Evolutionary conservation across 2,329 filamentous ascomycete genomes (phyloP), one percentile per base, ranked within the genome.

Genomic region (Diaporthe sp.): DNA sequence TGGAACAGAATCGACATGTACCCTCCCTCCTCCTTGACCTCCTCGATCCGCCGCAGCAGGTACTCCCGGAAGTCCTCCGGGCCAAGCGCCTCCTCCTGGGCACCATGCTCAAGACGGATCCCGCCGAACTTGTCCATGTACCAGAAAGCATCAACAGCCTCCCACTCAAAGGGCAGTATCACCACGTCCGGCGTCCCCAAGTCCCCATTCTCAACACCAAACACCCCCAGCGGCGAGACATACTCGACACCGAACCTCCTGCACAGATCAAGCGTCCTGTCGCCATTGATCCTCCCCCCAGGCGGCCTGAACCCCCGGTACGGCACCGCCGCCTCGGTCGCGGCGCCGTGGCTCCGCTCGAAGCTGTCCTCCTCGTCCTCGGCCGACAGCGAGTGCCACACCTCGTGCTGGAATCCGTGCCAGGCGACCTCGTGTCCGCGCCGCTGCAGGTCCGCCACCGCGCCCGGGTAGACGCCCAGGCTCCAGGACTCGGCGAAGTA

Each of bases 401-500:
- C 52, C 64, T 82, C 81, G 66, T 82, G 81, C 77, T 82, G 81
- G 57, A 72, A 81, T 4, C 80, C 80, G 58, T 82, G 81, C 81
- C 80, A 82, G 2, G 80, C 81, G 19, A 82, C 75, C 72, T 82
- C 80, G 75, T 82, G 80, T 1, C 80, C 80, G 4, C 73, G 72
- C 2, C 38, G 30, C 2, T 3, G 19, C 5, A 81, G 74, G 4
- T 76, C 74, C 22, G 42, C 38, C 30, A 80, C 77, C 2, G 76
- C 78, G 35, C 28, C 70, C 0, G 78, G 78, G 67, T 82, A 82
- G 28, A 79, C 78, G 17, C 35, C 70, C 8, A 82, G 77, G 61
- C 79, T 81, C 81, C 81, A 82, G 19, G 80, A 77, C 77, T 82
- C 81, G 74, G 77, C 77, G 50, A 82, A 82, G 76, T 81, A 81